A percentile compares a stretch with the other conserved stretches of the same genome.
Conservation (phyloP, 2,329 filamentous ascomycete genomes). For the Didymellaceae sp. region DNA sequence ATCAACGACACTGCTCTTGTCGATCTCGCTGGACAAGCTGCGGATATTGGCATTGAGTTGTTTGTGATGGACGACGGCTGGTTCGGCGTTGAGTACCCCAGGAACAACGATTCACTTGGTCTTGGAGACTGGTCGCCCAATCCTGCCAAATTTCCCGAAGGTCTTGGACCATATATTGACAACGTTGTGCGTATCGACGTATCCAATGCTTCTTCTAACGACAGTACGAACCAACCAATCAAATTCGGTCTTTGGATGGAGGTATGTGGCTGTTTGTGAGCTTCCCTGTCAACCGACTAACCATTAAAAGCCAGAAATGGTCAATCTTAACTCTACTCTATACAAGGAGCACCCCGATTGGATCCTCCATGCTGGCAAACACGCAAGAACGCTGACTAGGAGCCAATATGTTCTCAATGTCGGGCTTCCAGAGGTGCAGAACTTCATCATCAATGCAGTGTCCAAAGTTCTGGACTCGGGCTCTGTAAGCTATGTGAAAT, state of each 20-base stretch:
- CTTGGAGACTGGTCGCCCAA: conserved; percentile 70
- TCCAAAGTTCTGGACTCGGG: conserved; percentile 61
- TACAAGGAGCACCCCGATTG: conserved; percentile 70
- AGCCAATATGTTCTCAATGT: conserved; percentile 69
- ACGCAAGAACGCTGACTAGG: conserved; percentile 63
- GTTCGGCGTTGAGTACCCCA: conserved; percentile 69
- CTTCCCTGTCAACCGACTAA: neutral
- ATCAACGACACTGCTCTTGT: conserved; percentile 64
- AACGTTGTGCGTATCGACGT: conserved; percentile 59
- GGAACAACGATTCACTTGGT: conserved; percentile 62
- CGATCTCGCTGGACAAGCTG: conserved; percentile 62
- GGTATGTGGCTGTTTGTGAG: neutral
- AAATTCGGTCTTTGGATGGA: conserved; percentile 72
- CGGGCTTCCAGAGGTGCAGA: conserved; percentile 66
- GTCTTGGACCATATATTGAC: conserved; percentile 59
- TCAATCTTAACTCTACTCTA: conserved; percentile 66
- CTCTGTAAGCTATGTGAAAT: conserved; percentile 68
- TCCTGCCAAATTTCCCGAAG: conserved; percentile 64
- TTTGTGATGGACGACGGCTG: conserved; percentile 71
- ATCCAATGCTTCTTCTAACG: conserved; percentile 41
- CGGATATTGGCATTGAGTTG: conserved; percentile 65
- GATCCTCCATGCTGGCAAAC: conserved; percentile 64
- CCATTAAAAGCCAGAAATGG: conserved; percentile 64
- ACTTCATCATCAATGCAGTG: conserved; percentile 65
- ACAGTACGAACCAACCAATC: conserved; percentile 53